Evolutionary conservation across 2,329 filamentous ascomycete genomes (phyloP).

Genomic region (Zelopaecilomyces penicillatus): DNA sequence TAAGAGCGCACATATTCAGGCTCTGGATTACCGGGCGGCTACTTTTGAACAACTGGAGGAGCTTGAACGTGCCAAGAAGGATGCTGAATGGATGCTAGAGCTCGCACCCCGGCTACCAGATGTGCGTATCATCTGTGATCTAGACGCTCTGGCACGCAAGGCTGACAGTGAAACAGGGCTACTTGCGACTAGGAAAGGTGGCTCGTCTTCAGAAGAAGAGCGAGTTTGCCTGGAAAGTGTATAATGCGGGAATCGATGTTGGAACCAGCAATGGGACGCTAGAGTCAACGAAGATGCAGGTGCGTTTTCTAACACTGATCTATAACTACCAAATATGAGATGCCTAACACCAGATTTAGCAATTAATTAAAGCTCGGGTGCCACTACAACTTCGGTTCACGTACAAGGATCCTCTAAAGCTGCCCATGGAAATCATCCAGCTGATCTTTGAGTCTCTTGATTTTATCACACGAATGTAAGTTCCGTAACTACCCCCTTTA

Average conservation of each 20-base stretch:
- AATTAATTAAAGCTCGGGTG: conserved; percentile 25
- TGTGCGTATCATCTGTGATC: conserved; percentile 17
- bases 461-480: conserved; percentile 23
- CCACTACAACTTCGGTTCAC: conserved; percentile 26
- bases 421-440: conserved; percentile 29
- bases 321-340: not conserved
- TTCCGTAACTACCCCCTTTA: not conserved
- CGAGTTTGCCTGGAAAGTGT: conserved; percentile 32
- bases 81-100: conserved; percentile 36
- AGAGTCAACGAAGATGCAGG: conserved; percentile 25
- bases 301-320: conserved; percentile 5
- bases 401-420: conserved; percentile 26
- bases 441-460: conserved; percentile 27
- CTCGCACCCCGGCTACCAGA: conserved; percentile 32
- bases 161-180: conserved; percentile 24
- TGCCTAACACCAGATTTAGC: conserved; percentile 14
- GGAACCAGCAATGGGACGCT: conserved; percentile 18
- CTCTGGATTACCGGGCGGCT: conserved; percentile 33
- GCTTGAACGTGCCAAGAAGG: conserved; percentile 27
- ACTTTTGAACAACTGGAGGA: conserved; percentile 31
- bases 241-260: conserved; percentile 30
- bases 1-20: conserved; percentile 28
- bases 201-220: conserved; percentile 28
- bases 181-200: conserved; percentile 33
- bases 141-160: not conserved